Base-by-base conservation (phyloP, 805 yeast genomes). In the Wickerhamiella occidentalis region DNA sequence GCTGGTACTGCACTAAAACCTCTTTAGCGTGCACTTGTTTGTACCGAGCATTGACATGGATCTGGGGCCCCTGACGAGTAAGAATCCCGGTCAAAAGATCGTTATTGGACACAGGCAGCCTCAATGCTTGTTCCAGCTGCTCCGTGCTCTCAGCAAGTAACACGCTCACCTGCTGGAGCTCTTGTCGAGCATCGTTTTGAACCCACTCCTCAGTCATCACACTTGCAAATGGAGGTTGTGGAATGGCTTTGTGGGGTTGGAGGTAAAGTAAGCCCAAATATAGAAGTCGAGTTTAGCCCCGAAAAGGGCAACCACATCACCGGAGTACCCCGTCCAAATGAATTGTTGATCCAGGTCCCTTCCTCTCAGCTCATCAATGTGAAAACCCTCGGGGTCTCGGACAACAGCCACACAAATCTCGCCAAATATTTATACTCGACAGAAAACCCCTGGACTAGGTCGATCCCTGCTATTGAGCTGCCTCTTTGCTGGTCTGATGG, bases 401-500 rank as follows among this genome's bases (percentile, higher is more conserved):
- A 28, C 4, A 12, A 26, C 22, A 21, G 42, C 19, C 48, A 45
- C 33, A 18, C 21, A 19, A 29, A 40, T 3, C 37, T 45, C 12
- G 37, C 48, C 9, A 28, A 37, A 18, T 37, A 45, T 19, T 29
- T 45, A 12, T 45, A 37, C 43, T 9, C 6, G 12, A 21, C 43
- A 3, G 12, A 36, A 6, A 37, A 45, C 29, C 33, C 29, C 4
- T 45, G 48, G 48, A 28, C 37, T 6, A 7, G 18, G 15, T 26
- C 43, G 12, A 37, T 45, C 6, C 33, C 29, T 4, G 11, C 23
- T 21, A 22, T 35, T 3, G 18, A 26, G 7, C 23, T 45, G 43
- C 48, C 48, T 2, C 13, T 45, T 2, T 25, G 21, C 11, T 84
- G 94, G 94, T 55, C 69, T 13, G 52, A 35, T 1, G 40, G 43